Evolutionary conservation across 1,284 basidiomycete species (phyloP), one percentile per base, ranked within the genome.

Genomic region (Volvariella surrecta): DNA sequence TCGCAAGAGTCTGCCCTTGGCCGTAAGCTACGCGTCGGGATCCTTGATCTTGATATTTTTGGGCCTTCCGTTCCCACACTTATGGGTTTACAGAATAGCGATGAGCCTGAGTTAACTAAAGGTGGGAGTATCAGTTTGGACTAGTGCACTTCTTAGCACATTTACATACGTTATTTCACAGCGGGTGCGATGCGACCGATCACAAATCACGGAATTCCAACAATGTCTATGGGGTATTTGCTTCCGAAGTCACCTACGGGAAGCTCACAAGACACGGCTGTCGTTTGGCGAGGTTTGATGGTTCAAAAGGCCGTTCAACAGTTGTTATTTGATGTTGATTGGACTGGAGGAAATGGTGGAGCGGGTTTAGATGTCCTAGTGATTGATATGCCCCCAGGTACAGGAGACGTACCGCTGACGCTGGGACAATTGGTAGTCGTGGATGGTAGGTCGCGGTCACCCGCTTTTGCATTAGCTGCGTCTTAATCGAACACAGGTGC

Each of bases 221-320:
- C 89, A 55, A 98, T 99, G 95, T 96, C 92, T 2, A 98, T 99
- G 80, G 95, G 94, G 0, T 99, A 83, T 55, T 72, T 89, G 6
- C 68, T 89, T 18, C 81, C 83, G 2, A 67, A 66, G 22, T 54
- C 66, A 1, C 51, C 67, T 0, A 66, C 62, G 32, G 64, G 63
- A 30, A 63, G 69, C 22, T 66, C 67, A 40, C 69, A 72, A 30
- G 87, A 93, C 54, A 80, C 80, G 0, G 82, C 92, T 0, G 76
- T 98, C 15, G 91, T 95, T 18, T 99, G 95, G 95, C 75, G 95
- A 31, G 95, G 95, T 1, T 77, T 98, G 40, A 98, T 99, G 95
- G 96, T 99, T 1, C 94, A 96, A 67, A 99, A 99, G 59, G 94
- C 95, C 18, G 92, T 95, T 0, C 95, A 98, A 61, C 91, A 99